Evolutionary conservation across 768 basidiomycete species (phyloP).

Genomic region (Leucosporidium scottii): DNA sequence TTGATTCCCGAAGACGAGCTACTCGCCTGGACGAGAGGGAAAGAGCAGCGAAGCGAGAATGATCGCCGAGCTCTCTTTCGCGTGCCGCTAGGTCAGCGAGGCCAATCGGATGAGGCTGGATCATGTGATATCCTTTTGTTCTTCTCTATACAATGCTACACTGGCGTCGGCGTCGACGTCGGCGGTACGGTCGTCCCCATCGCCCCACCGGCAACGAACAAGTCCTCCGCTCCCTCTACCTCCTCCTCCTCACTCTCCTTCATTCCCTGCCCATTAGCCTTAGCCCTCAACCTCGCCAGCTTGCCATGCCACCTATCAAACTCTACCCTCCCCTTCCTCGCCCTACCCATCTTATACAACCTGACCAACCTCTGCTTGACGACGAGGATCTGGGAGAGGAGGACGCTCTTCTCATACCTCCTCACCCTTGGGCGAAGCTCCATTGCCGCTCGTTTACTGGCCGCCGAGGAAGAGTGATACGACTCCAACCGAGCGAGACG

Average conservation of each 20-base stretch:
- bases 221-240: neutral
- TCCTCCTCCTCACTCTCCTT: neutral
- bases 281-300: constrained; percentile 2
- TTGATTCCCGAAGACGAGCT: too few relatives aligned
- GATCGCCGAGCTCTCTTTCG: too few relatives aligned
- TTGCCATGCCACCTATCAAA: constrained; percentile 14
- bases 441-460: neutral
- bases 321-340: constrained; percentile 4
- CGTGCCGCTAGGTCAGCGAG: too few relatives aligned
- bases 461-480: neutral
- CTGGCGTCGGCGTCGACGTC: too few relatives aligned
- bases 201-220: neutral
- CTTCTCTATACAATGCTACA: too few relatives aligned
- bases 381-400: constrained; percentile 9
- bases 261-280: neutral
- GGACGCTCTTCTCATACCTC: constrained; percentile 18
- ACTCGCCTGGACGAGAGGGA: too few relatives aligned
- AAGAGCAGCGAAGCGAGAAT: too few relatives aligned
- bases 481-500: neutral
- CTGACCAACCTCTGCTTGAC: constrained; percentile 14
- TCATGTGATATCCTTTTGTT: too few relatives aligned
- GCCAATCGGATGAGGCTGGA: too few relatives aligned
- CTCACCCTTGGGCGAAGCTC: neutral
- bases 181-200: too few relatives aligned
- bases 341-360: constrained; percentile 12